Conservation (phyloP, 192 early-diverging fungal species). For the Obelidium mucronatum region DNA sequence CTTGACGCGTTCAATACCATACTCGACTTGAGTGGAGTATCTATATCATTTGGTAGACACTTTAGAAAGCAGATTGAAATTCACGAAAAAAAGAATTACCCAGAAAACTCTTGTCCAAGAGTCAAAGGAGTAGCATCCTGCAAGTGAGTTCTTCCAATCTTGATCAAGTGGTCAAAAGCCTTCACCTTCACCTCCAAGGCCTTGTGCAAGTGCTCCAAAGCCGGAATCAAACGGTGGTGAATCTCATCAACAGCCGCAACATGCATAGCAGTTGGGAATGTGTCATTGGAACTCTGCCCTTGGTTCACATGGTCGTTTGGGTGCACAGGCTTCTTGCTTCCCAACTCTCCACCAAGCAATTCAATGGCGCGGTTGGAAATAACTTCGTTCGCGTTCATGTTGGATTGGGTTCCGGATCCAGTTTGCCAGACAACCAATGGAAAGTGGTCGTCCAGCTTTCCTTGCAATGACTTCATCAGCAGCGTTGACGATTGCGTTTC, state of each 20-base stretch:
- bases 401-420: constrained; percentile 97
- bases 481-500: constrained; percentile 80
- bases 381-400: constrained; percentile 74
- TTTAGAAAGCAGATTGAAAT: not conserved
- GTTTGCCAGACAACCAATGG: constrained; percentile 98
- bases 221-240: constrained; percentile 84
- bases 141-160: constrained; percentile 98
- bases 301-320: constrained; percentile 99
- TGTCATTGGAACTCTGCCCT: constrained; percentile 98
- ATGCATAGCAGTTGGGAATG: constrained; percentile 99
- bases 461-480: constrained; percentile 79
- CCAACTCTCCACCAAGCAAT: constrained; percentile 86
- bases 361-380: constrained; percentile 99
- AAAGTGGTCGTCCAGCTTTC: constrained; percentile 94
- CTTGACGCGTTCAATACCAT: constrained; percentile 89
- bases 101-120: constrained; percentile 98
- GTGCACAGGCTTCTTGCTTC: constrained; percentile 94
- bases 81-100: constrained; percentile 63
- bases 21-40: constrained; percentile 79
- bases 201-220: constrained; percentile 80
- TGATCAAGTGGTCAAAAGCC: constrained; percentile 93
- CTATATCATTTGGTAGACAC: not conserved
- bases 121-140: constrained; percentile 98
- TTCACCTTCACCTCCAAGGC: constrained; percentile 80
- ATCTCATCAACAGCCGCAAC: constrained; percentile 85